A percentile compares a stretch with the other conserved stretches of the same genome.
These are phyloP conservation scores for Jackrogersella minutella DNA, from an alignment of 495 filamentous ascomycete species.

Conservation along the genomic window DNA sequence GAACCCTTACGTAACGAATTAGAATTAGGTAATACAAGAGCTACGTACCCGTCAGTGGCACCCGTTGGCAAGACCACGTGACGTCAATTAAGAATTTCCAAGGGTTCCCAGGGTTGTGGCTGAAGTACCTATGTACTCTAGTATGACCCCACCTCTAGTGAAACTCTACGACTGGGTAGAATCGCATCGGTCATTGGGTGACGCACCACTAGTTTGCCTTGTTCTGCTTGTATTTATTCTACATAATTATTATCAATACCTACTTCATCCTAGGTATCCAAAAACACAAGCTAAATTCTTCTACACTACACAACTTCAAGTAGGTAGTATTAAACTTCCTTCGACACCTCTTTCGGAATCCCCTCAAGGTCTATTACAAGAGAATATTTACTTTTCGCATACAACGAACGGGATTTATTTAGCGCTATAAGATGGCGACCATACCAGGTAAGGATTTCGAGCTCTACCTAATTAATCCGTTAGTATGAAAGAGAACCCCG, in stretches of 20 bases:
- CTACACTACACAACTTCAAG: neutral
- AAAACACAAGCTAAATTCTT: no score
- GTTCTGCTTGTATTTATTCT: neutral
- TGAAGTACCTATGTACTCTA: neutral
- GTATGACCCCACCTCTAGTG: slow-evolving; percentile 13
- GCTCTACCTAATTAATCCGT: no score
- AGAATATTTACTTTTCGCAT: no score
- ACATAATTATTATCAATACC: no score
- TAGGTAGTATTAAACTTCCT: neutral
- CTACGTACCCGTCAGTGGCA: no score
- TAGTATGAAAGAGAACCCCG: neutral
- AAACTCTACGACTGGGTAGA: slow-evolving; percentile 28
- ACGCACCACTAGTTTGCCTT: slow-evolving; percentile 46
- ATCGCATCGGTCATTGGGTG: slow-evolving; percentile 40
- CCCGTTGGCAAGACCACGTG: no score
- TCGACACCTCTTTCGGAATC: neutral
- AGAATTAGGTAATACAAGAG: no score
- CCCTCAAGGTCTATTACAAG: neutral
- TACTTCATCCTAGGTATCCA: neutral
- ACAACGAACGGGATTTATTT: neutral
- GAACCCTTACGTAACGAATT: no score
- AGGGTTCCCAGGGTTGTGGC: slow-evolving; percentile 15
- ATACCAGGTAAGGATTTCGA: slow-evolving; percentile 63
- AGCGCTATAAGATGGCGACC: slow-evolving; percentile 59
- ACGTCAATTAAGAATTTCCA: slow-evolving; percentile 1